Evolutionary conservation across 169 alveolate genomes (phyloP), one percentile per base, ranked within the genome.

Genomic region (Eimeria sp.): DNA sequence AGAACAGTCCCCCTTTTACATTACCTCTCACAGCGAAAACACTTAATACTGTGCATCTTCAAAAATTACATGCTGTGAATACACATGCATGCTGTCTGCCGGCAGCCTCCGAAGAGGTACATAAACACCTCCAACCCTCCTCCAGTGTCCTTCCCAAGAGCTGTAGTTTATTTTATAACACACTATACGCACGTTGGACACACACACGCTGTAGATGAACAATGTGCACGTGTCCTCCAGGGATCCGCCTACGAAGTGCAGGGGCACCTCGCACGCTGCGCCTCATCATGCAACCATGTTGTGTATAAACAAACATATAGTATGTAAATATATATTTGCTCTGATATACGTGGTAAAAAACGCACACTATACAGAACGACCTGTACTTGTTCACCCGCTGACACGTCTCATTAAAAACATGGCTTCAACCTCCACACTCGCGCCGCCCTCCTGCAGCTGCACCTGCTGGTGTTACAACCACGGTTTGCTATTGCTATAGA

Each of bases 381-480:
- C 83, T 74, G 83, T 20, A 40, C 52, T 13, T 74, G 33, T 40
- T 13, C 56, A 40, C 18, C 54, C 56, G 58, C 6, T 40, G 23
- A 74, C 37, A 37, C 56, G 56, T 40, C 54, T 33, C 80, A 13
- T 33, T 37, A 30, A 71, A 71, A 71, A 0, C 80, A 33, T 1
- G 80, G 11, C 27, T 71, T 71, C 25, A 14, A 71, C 10, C 25
- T 33, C 80, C 6, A 30, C 0, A 43, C 13, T 18, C 46, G 52
- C 27, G 18, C n/a, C 66, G 68, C 62, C 71, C 43, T 49, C 89
- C 40, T 76, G 85, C 60, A 30, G 71, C 89, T 80, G 89, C 49
- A 27, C 71, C 46, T 49, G 71, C 37, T 49, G 68, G 71, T 1
- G 66, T 14, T 30, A 52, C 68, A 80, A 40, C 46, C 6, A n/a